A percentile compares a stretch with the other conserved stretches of the same genome.
Conservation (phyloP, 257 asterid species). For the Phtheirospermum japonicum region DNA sequence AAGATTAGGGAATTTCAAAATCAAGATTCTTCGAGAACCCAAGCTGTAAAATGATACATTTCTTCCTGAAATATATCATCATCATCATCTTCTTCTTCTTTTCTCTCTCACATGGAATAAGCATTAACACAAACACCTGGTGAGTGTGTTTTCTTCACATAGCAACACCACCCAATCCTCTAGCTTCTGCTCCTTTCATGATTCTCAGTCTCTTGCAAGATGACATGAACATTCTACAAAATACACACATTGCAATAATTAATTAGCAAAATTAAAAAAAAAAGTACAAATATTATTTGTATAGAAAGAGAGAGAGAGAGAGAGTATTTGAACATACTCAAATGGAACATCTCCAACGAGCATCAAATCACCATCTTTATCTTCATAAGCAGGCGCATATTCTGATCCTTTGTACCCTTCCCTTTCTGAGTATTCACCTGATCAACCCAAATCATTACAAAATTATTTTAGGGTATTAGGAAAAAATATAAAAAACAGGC, state of each 20-base stretch:
- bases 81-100: constrained; percentile 25
- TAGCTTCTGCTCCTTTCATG: constrained; percentile 76
- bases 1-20: neutral
- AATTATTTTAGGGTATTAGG: too few relatives aligned
- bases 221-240: constrained; percentile 70
- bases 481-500: neutral
- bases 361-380: constrained; percentile 90
- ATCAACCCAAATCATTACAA: neutral
- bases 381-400: constrained; percentile 90
- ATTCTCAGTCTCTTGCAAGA: constrained; percentile 80
- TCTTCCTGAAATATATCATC: constrained; percentile 30
- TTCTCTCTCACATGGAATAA: neutral
- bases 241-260: neutral
- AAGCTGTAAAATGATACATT: constrained; percentile 40
- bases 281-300: neutral
- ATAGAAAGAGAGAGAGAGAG: neutral
- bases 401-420: constrained; percentile 89
- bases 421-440: constrained; percentile 80
- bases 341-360: constrained; percentile 94
- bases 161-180: constrained; percentile 59
- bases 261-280: neutral
- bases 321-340: constrained; percentile 41
- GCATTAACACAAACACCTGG: neutral
- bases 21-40: constrained; percentile 52
- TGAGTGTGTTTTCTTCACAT: constrained; percentile 28